Conservation (phyloP, 495 filamentous ascomycete genomes). For the Extremus antarcticus region DNA sequence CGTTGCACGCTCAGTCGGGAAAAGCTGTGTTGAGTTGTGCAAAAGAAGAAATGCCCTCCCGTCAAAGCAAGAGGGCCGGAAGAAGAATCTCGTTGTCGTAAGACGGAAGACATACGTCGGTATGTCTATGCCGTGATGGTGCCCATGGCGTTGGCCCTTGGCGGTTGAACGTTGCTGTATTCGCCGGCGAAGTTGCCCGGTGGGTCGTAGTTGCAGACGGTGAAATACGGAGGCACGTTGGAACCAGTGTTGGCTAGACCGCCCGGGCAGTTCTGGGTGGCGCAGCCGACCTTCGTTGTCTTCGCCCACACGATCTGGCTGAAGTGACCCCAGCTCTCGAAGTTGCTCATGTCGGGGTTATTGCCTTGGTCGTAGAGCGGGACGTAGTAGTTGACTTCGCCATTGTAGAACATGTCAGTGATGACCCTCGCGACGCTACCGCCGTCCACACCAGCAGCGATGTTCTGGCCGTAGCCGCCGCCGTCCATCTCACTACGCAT, state of each 20-base stretch:
- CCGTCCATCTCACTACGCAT: constrained; percentile 32
- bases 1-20: constrained; percentile 7
- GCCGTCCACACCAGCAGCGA: constrained; percentile 41
- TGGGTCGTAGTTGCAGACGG: constrained; percentile 83
- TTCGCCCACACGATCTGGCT: constrained; percentile 81
- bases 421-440: constrained; percentile 51
- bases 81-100: not conserved
- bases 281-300: constrained; percentile 64
- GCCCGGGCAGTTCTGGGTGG: constrained; percentile 43
- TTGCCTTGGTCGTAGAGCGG: constrained; percentile 35
- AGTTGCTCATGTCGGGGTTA: constrained; percentile 44
- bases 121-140: too few species aligned
- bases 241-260: constrained; percentile 38
- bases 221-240: constrained; percentile 48
- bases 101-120: too few species aligned
- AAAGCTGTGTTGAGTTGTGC: not conserved
- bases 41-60: constrained; percentile 1
- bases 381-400: constrained; percentile 48
- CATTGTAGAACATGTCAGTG: constrained; percentile 75
- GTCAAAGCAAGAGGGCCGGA: not conserved
- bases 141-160: constrained; percentile 33
- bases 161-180: constrained; percentile 55
- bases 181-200: constrained; percentile 56
- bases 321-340: constrained; percentile 72
- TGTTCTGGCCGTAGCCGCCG: constrained; percentile 76